phyloP scores from a whole-genome alignment of 306 rosid species.

The Malus asiatica region DNA sequence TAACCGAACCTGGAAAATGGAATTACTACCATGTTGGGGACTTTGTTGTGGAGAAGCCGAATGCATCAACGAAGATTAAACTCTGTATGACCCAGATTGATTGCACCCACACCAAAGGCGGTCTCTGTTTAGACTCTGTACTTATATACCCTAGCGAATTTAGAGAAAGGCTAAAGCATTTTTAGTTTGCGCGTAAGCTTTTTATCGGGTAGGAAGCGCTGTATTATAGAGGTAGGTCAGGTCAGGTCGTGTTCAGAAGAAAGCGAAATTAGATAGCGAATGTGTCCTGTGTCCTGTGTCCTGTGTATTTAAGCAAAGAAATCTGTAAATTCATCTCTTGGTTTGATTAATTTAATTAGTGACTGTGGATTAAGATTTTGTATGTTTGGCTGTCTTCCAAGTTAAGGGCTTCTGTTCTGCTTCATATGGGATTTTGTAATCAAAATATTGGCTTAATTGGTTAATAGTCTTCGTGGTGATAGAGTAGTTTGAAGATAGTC shows the following conservation, averaged over 20 bases:
- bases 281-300: conserved; percentile 40
- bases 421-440: conserved; percentile 2
- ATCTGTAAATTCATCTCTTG: conserved; percentile 1
- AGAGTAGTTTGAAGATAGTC: no score
- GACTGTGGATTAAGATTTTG: not conserved
- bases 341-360: not conserved
- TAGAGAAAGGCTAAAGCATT: conserved; percentile 45
- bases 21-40: conserved; percentile 64
- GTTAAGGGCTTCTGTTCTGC: not conserved
- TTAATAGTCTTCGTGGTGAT: no score
- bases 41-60: conserved; percentile 58
- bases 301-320: conserved; percentile 13
- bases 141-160: conserved; percentile 54
- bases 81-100: conserved; percentile 96
- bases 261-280: conserved; percentile 34
- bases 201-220: not conserved
- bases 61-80: conserved; percentile 51
- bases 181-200: conserved; percentile 31
- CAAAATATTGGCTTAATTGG: not conserved
- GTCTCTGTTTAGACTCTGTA: conserved; percentile 87
- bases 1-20: conserved; percentile 75
- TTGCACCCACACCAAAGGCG: conserved; percentile 96
- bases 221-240: conserved; percentile 23
- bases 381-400: not conserved
- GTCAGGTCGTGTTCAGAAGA: not conserved